Evolutionary conservation across 495 filamentous ascomycete species (phyloP).

Genomic region (Aspergillus bertholletiae): DNA sequence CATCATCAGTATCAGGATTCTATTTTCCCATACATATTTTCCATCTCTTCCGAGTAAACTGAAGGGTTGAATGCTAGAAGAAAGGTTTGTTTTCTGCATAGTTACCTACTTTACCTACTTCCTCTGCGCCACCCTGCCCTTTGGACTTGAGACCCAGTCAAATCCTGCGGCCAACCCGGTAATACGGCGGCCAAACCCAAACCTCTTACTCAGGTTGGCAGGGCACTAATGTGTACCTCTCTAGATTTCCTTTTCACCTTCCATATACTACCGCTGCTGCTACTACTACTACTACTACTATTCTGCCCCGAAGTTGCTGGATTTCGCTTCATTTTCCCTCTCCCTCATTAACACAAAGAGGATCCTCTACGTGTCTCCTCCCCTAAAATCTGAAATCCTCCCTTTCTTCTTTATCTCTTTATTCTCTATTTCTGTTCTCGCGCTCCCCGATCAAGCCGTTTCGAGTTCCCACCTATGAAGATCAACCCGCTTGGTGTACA

Average conservation of each 20-base stretch:
- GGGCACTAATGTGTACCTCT: not conserved
- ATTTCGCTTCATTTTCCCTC: not conserved
- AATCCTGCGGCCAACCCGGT: not conserved
- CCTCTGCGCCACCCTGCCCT: not conserved
- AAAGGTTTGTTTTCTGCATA: not conserved
- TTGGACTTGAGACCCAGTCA: not conserved
- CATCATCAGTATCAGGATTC: not conserved
- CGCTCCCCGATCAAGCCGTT: not conserved
- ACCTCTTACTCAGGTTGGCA: conserved; percentile 1
- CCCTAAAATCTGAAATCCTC: not conserved
- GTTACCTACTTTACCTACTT: not conserved
- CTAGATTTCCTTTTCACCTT: not conserved
- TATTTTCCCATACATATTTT: too few species aligned
- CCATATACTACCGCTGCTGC: not conserved
- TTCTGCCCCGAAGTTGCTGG: not conserved
- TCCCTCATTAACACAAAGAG: not conserved
- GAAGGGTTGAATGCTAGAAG: too few species aligned
- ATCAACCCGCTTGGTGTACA: not conserved
- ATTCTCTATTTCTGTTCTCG: not conserved
- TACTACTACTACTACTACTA: too few species aligned
- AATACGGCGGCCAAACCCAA: not conserved
- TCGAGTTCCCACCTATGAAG: conserved; percentile 1
- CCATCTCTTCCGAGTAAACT: too few species aligned
- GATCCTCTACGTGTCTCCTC: not conserved
- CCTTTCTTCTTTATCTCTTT: not conserved